Conservation (phyloP, 768 basidiomycete genomes). For the Suillus paluster region DNA sequence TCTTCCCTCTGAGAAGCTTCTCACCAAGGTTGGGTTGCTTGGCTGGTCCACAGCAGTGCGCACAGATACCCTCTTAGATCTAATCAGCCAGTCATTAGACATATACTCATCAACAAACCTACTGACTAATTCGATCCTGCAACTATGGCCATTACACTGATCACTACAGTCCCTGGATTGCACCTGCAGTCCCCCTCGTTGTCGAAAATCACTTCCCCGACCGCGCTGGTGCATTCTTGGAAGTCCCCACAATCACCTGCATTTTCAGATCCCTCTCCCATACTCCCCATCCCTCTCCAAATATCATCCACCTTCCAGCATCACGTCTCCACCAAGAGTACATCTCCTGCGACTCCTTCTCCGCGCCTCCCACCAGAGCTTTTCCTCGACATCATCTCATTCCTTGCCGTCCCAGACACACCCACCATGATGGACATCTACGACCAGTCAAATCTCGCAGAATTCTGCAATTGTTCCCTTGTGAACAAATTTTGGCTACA, state of each 20-base stretch:
- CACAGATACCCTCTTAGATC: not conserved
- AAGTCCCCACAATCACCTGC: constrained; percentile 5
- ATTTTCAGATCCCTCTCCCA: not conserved
- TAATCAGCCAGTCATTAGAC: not conserved
- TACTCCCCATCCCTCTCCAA: not conserved
- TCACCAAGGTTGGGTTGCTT: not conserved
- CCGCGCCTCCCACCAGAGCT: constrained; percentile 34
- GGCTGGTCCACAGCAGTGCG: not conserved
- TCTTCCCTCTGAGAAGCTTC: not conserved
- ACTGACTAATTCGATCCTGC: no score
- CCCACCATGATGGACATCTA: constrained; percentile 16
- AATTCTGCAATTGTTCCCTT: constrained; percentile 30
- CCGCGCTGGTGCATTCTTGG: not conserved
- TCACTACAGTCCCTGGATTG: not conserved
- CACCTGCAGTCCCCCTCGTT: not conserved
- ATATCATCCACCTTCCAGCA: not conserved
- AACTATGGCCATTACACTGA: constrained; percentile 2
- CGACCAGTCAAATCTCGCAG: constrained; percentile 21
- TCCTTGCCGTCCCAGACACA: constrained; percentile 21
- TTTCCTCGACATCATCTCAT: constrained; percentile 34
- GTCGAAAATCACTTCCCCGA: not conserved
- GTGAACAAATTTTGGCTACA: constrained; percentile 37
- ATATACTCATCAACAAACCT: not conserved
- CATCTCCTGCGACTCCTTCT: not conserved
- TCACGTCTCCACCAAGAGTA: not conserved